These are phyloP conservation scores for Clavispora santaluciae DNA, from an alignment of 805 yeast species.

Conservation along the genomic window DNA sequence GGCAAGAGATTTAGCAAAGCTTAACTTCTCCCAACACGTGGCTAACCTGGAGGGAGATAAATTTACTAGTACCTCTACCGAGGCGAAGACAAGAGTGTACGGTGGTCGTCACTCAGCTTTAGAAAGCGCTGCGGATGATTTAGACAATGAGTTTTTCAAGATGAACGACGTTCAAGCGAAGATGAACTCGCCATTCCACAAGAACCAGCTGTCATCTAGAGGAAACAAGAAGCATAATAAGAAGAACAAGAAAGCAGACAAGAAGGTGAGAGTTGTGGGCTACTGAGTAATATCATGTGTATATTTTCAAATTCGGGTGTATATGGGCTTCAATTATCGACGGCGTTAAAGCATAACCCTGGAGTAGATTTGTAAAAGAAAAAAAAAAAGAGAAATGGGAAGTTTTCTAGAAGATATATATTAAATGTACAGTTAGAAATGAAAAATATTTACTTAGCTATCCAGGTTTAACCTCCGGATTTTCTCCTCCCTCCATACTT, in stretches of 20 bases:
- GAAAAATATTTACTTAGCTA: not conserved
- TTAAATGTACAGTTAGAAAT: not conserved
- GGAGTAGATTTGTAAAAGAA: too few relatives aligned
- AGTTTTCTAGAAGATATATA: not conserved
- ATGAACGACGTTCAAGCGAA: conserved; percentile 62
- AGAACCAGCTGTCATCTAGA: conserved; percentile 22
- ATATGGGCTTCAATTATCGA: not conserved
- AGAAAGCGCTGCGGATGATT: conserved; percentile 71
- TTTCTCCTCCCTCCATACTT: conserved; percentile 35
- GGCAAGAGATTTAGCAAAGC: conserved; percentile 60
- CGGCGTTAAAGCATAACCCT: not conserved
- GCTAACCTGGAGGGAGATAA: conserved; percentile 29
- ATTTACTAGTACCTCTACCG: conserved; percentile 13
- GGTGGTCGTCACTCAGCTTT: conserved; percentile 84
- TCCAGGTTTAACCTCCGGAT: conserved; percentile 18
- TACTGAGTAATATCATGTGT: conserved; percentile 6
- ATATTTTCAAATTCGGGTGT: not conserved
- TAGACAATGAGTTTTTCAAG: conserved; percentile 82
- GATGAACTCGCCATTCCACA: conserved; percentile 71
- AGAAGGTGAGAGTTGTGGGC: conserved; percentile 28
- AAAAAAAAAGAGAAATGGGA: too few relatives aligned
- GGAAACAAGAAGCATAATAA: conserved; percentile 62
- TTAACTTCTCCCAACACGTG: conserved; percentile 77
- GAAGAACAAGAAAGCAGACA: conserved; percentile 65
- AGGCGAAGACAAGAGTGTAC: conserved; percentile 48